A percentile compares a stretch with the other conserved stretches of the same genome.
Conservation (phyloP, 495 filamentous ascomycete species). For the Xylaria telfairii region DNA sequence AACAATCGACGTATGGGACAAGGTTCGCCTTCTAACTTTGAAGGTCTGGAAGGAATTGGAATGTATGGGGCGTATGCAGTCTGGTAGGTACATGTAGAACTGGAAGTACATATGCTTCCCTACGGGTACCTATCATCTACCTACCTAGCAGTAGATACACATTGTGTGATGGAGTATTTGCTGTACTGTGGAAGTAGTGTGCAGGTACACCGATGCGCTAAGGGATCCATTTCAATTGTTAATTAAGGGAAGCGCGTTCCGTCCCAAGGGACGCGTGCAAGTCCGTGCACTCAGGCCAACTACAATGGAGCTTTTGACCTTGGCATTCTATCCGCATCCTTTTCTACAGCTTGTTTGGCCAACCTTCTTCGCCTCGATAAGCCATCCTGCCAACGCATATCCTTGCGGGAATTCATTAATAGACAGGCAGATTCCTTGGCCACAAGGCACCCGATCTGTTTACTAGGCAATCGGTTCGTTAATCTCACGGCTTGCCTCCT, state of each 20-base stretch:
- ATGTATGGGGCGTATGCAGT: not conserved
- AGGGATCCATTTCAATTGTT: no score
- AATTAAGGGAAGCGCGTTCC: conserved; percentile 16
- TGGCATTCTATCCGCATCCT: conserved; percentile 4
- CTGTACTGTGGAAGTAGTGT: no score
- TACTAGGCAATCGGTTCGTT: not conserved
- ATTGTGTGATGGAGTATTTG: no score
- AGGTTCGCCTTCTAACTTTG: not conserved
- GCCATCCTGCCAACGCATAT: not conserved
- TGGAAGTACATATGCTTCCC: no score
- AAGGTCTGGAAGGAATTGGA: no score
- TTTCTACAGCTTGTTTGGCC: not conserved
- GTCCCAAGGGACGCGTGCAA: not conserved
- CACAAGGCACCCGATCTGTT: not conserved
- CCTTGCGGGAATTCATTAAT: not conserved
- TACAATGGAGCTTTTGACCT: conserved; percentile 7
- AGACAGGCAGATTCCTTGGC: not conserved
- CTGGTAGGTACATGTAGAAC: no score
- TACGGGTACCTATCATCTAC: no score
- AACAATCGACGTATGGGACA: not conserved
- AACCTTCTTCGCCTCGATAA: not conserved
- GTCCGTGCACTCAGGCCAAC: conserved; percentile 16
- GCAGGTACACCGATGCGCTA: not conserved
- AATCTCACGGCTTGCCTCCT: not conserved
- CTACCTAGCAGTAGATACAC: no score